Percentiles rank a stretch among this genome's conserved stretches.
These are phyloP conservation scores for Dictyostelium purpureum DNA, from an alignment of 78 protist species.

Conservation along the genomic window DNA sequence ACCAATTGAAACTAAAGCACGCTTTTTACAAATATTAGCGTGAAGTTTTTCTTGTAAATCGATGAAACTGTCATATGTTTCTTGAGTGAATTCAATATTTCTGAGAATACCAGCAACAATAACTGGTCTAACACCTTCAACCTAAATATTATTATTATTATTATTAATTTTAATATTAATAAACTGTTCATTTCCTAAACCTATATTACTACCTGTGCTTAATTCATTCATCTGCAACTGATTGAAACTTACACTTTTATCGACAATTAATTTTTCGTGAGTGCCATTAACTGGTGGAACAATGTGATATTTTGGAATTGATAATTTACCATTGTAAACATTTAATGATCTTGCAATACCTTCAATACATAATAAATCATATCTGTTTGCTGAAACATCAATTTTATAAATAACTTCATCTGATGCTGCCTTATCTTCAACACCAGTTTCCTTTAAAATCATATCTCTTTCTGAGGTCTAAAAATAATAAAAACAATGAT, in stretches of 20 bases:
- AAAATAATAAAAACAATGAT: conserved; percentile 36
- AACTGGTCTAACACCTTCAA: conserved; percentile 91
- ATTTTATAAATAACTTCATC: conserved; percentile 94
- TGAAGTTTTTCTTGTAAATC: conserved; percentile 99
- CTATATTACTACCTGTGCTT: no score
- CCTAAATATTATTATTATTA: not conserved
- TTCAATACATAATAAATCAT: conserved; percentile 98
- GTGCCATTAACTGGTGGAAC: conserved; percentile 17
- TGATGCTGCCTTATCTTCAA: conserved; percentile 23
- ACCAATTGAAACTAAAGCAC: conserved; percentile 99
- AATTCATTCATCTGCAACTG: not conserved
- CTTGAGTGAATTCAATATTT: conserved; percentile 86
- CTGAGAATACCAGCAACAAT: conserved; percentile 98
- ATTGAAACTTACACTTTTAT: not conserved
- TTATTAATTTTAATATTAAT: not conserved
- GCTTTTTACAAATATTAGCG: conserved; percentile 94
- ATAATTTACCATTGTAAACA: conserved; percentile 76
- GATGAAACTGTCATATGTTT: conserved; percentile 94
- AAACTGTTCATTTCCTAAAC: not conserved
- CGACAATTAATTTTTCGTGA: conserved; percentile 33
- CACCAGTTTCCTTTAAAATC: conserved; percentile 71
- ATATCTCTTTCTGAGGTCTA: conserved; percentile 79
- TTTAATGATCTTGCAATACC: conserved; percentile 95
- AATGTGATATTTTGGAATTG: conserved; percentile 75
- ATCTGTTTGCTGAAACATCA: conserved; percentile 99